Evolutionary conservation across 2,329 filamentous ascomycete species (phyloP), one percentile per base, ranked within the genome.

Genomic region (Fusarium keratoplasticum): DNA sequence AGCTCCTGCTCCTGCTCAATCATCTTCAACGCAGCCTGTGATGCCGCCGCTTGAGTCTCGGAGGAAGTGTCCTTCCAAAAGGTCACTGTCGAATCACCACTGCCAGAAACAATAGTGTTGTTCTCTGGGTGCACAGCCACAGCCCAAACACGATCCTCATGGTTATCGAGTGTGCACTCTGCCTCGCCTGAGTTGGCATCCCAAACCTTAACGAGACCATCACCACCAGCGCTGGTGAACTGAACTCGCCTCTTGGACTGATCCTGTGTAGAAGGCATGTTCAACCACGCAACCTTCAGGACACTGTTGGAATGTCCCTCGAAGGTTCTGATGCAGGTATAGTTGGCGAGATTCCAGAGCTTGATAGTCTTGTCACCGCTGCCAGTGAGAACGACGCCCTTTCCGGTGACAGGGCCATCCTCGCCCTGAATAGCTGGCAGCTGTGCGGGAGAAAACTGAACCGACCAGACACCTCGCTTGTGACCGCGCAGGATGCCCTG

Each of bases 281-380:
- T 89, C 6, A 99, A 87, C 96, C 96, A 99, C 5, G 94, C 89
- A 3, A 98, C 94, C 83, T 98, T 98, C 35, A 99, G 87, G 4
- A 99, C 94, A 77, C 94, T 98, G 84, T 98, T 97, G 6, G 95
- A 96, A 82, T 99, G 96, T 0, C 96, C 96, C 83, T 99, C 97
- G 65, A 98, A 96, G 0, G 96, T 98, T 66, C 96, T 89, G 54
- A 99, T 86, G 83, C 96, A 99, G 74, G 91, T 94, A 83, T 98
- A 99, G 83, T 98, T 95, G 3, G 92, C 89, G 71, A 99, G 86
- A 81, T 90, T 98, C 97, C 97, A 99, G 11, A 99, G 89, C 82
- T 97, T 97, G 79, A 98, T 90, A 0, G 95, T 98, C 84, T 98
- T 98, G 83, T 99, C 96, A 79, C 96, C 96, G 76, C 94, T 97